phyloP scores from a whole-genome alignment of 768 basidiomycete genomes.

The Cubamyces sp. region DNA sequence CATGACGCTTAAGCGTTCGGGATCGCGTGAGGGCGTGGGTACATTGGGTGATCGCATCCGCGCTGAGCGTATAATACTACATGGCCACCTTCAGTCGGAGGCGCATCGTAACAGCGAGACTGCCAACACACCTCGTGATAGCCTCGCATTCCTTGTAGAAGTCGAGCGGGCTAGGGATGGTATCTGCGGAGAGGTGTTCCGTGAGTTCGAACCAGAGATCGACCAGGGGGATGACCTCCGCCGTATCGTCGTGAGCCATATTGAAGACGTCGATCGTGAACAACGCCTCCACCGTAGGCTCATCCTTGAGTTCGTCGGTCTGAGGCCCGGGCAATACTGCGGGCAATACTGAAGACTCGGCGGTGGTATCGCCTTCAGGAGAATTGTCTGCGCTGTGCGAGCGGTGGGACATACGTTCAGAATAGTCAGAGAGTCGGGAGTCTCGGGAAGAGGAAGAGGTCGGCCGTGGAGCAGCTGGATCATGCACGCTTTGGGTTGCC shows the following conservation, averaged over 20 bases:
- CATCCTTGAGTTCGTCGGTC: not conserved
- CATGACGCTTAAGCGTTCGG: not conserved
- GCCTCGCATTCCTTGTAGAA: slow-evolving; percentile 6
- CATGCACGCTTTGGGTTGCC: not conserved
- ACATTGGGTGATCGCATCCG: not conserved
- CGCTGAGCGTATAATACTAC: slow-evolving; percentile 5
- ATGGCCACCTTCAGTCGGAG: no score
- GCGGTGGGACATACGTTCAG: not conserved
- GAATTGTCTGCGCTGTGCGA: not conserved
- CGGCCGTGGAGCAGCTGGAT: not conserved
- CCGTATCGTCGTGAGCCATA: not conserved
- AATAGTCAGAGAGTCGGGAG: not conserved
- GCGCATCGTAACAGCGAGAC: no score
- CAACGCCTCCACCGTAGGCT: not conserved
- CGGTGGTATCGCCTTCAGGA: not conserved
- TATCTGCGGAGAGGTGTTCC: slow-evolving; percentile 6
- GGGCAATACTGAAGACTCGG: no score
- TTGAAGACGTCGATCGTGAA: slow-evolving; percentile 1
- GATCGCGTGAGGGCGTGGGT: not conserved
- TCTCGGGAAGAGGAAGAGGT: not conserved
- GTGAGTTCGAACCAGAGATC: slow-evolving; percentile 15
- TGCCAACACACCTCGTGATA: slow-evolving; percentile 1
- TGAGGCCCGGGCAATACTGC: no score
- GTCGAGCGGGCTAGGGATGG: not conserved
- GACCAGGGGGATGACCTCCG: not conserved